phyloP scores from a whole-genome alignment of 305 asterid genomes.

The Fraxinus nigra region DNA sequence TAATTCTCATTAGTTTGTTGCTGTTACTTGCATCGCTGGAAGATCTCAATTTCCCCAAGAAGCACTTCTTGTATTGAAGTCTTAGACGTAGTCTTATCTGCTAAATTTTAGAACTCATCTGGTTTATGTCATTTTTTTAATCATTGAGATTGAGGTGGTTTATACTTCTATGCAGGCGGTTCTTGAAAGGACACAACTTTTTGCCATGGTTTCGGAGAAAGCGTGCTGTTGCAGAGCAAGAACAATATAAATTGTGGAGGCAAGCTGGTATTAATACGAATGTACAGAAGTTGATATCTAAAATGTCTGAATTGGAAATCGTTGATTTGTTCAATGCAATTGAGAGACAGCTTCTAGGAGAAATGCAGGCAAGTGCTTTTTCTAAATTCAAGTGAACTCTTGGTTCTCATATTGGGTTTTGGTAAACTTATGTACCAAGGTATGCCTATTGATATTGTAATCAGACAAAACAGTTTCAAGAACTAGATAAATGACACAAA shows the following conservation, averaged over 20 bases:
- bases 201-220: constrained; percentile 89
- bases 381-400: not conserved
- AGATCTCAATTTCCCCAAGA: not conserved
- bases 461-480: constrained; percentile 1
- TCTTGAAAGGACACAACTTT: constrained; percentile 84
- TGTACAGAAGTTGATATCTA: constrained; percentile 57
- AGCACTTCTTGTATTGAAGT: not conserved
- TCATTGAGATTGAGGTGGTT: constrained; percentile 18
- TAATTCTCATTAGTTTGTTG: not conserved
- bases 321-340: constrained; percentile 83
- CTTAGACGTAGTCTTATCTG: not conserved
- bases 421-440: not conserved
- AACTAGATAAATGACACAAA: constrained; percentile 5
- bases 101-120: not conserved
- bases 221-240: constrained; percentile 93
- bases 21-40: not conserved
- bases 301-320: constrained; percentile 80
- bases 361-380: constrained; percentile 64
- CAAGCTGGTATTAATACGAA: constrained; percentile 77
- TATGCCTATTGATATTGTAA: constrained; percentile 20
- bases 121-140: not conserved
- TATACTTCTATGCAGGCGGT: constrained; percentile 55
- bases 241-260: constrained; percentile 81
- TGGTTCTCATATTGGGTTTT: constrained; percentile 15
- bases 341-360: constrained; percentile 78